phyloP scores from a whole-genome alignment of 331 rosid species.

The Quercus tomentella region DNA sequence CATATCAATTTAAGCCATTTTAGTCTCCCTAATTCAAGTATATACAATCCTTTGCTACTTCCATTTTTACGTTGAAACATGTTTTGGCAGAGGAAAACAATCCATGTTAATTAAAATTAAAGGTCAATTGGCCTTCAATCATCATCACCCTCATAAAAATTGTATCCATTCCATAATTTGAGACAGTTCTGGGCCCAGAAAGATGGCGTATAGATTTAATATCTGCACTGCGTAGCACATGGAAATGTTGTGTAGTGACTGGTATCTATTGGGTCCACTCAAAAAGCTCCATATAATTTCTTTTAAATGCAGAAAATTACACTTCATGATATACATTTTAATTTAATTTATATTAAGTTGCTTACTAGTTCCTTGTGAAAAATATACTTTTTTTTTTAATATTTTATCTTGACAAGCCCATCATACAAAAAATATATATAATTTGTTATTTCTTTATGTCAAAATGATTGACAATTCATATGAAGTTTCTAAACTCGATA shows the following conservation, averaged over 20 bases:
- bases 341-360: background rate
- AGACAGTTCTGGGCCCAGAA: constrained; percentile 19
- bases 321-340: background rate
- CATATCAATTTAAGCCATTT: no score
- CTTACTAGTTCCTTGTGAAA: background rate
- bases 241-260: background rate
- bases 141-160: background rate
- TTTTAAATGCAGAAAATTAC: background rate
- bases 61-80: background rate
- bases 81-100: background rate
- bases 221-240: constrained; percentile 5
- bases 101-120: background rate
- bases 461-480: background rate
- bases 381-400: background rate
- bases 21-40: no score
- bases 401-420: no score
- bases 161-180: background rate
- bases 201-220: constrained; percentile 13
- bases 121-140: background rate
- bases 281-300: background rate
- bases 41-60: no score
- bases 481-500: background rate
- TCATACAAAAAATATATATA: no score
- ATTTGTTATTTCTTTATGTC: background rate
- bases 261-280: constrained; percentile 3